Evolutionary conservation across 495 filamentous ascomycete genomes (phyloP), one percentile per base, ranked within the genome.

Genomic region (Podospora anserina): DNA sequence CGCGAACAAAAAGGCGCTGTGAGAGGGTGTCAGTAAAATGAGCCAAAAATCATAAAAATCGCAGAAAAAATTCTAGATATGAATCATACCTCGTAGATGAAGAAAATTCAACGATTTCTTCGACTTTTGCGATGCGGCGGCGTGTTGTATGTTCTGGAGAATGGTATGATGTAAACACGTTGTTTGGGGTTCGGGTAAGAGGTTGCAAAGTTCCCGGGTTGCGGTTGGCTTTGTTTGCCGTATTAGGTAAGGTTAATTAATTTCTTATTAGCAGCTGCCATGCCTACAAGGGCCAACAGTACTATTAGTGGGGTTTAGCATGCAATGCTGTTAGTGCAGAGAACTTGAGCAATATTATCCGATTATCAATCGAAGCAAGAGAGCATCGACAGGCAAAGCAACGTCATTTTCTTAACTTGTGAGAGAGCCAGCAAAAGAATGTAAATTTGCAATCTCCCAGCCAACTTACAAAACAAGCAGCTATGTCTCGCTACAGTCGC

Each of bases 81-180:
- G 39, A 16, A 13, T 49, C 39, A 11, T 49, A 49, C 39, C 39
- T 49, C 15, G 39, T 6, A 49, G 39, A 49, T 11, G 39, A 49
- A 49, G 5, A 49, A 49, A 49, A 49, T 11, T 13, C 2, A 16
- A 11, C 39, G 13, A 49, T 49, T 49, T 49, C 39, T 49, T 49
- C 39, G 39, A 49, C 15, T 49, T 49, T 49, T 3, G 39, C 39
- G 39, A 49, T 6, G 39, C 5, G 13, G 39, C 39, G 39, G 39
- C 13, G 39, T 1, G 39, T 49, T 49, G 39, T 2, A 49, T 49
- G 39, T 18, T 49, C 15, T 49, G 39, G 39, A 13, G 13, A 49
- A 49, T 49, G 15, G 39, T 54, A 64, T 68, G 61, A 64, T 64
- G 61, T 60, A 55, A 56, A 67, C 66, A 67, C 18, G 16, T n/a